Base-by-base conservation (phyloP, 2,329 filamentous ascomycete genomes). In the Neopestalotiopsis clavispora region DNA sequence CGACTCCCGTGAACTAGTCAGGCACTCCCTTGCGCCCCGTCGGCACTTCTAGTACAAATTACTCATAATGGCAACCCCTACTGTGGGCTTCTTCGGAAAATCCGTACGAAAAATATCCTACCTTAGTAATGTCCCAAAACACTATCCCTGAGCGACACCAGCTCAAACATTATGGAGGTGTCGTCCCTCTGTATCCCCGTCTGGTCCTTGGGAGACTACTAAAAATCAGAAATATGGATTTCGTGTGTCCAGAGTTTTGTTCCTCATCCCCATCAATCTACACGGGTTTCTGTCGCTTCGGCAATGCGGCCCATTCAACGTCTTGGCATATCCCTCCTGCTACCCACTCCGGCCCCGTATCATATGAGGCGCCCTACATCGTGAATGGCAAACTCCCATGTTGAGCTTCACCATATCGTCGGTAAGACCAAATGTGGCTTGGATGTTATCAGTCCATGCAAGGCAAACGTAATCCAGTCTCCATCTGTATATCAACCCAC, bases 391-490 rank as follows among this genome's bases (percentile, higher is more conserved):
- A 52, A 17, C 17, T 52, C 20, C 17, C 9, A 9, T 6, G 45
- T 52, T 52, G 45, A 52, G 45, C 45, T 20, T 20, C 17, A 52
- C n/a, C 9, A 10, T 52, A 52, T 52, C n/a, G 7, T n/a, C 14
- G 45, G 45, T n/a, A 17, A n/a, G 45, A 20, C 45, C 23, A 7
- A 20, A 20, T 52, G 14, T 52, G 45, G 17, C 45, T n/a, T 52
- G 14, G 45, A 52, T 52, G 9, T 52, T 17, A 52, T 52, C 45
- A 52, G 17, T n/a, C 20, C 45, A 52, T 52, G 45, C 45, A 52
- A 52, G n/a, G 45, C 45, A 52, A 52, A 52, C 45, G 45, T 52
- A 52, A 52, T 52, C 45, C n/a, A n/a, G 45, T 52, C 45, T 52
- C n/a, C 45, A 52, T 52, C 45, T 17, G 4, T 52, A 49, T 49